Base-by-base conservation (phyloP, 2,329 filamentous ascomycete genomes). In the Elsinoe fawcettii region DNA sequence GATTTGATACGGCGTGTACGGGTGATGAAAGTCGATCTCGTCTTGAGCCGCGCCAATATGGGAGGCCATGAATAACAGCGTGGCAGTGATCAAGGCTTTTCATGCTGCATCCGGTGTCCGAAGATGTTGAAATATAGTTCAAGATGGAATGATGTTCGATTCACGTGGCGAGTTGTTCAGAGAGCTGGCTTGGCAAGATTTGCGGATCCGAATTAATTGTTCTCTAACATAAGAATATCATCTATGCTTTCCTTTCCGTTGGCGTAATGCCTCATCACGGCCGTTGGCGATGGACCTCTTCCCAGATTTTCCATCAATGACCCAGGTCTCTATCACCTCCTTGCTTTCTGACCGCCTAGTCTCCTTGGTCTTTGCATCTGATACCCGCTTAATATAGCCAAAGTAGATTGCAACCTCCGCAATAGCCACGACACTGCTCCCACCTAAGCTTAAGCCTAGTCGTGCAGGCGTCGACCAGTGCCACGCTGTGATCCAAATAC, bases 1-100 rank as follows among this genome's bases (percentile, higher is more conserved):
- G 43, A 96, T 93, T 55, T 87, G 80, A 70, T 96, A 96, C 0
- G 91, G 91, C 27, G 83, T 82, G 69, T 86, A 96, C 0, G 91
- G 91, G 67, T 96, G 91, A 66, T 95, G 83, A 68, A 95, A 96
- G 64, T 90, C 77, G 55, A 73, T 70, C 14, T 20, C 51, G 25
- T 58, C 61, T 65, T 66, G 67, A 37, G 34, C 9, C 11, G 9
- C 34, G 34, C 9, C 34, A 37, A 7, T n/a, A 3, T 14, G 9
- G 4, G 14, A 14, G 11, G 5, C 34, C 34, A 37, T 37, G 5
- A 7, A 37, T n/a, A 3, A n/a, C 11, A n/a, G 4, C 14, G n/a
- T n/a, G n/a, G n/a, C n/a, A n/a, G n/a, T n/a, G n/a, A n/a, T n/a
- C n/a, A 37, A 37, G 9, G 6, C 34, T 12, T 4, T 12, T 7